Percentiles rank a stretch among this genome's conserved stretches.
Conservation (phyloP, 495 filamentous ascomycete genomes). For the Ascodesmis nigricans region DNA sequence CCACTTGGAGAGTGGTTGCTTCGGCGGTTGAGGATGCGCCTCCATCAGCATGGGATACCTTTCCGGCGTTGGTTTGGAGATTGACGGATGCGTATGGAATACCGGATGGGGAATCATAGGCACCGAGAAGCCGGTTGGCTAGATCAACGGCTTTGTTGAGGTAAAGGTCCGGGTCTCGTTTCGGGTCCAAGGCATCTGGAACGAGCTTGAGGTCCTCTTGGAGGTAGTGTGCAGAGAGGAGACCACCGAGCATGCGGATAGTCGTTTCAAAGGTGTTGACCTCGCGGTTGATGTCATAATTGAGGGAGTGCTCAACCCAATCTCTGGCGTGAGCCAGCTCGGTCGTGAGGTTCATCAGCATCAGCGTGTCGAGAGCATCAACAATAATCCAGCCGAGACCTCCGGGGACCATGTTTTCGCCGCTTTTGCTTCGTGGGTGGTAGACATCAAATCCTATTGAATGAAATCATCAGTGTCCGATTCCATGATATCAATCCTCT, state of each 20-base stretch:
- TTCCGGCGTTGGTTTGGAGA: constrained; percentile 46
- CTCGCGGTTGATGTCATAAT: constrained; percentile 78
- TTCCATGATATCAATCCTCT: background rate
- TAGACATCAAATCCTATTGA: constrained; percentile 60
- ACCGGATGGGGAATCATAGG: constrained; percentile 68
- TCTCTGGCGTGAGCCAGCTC: constrained; percentile 65
- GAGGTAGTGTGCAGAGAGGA: constrained; percentile 87
- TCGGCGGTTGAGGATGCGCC: constrained; percentile 89
- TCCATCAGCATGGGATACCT: constrained; percentile 59
- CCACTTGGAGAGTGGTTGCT: constrained; percentile 75
- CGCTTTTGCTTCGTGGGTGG: constrained; percentile 57
- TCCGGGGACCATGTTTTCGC: constrained; percentile 55
- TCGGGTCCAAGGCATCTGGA: constrained; percentile 34
- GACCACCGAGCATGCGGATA: constrained; percentile 88
- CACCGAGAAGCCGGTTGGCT: constrained; percentile 63
- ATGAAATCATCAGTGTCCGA: background rate
- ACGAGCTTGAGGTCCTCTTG: constrained; percentile 26
- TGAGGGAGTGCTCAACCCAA: constrained; percentile 67
- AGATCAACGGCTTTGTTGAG: constrained; percentile 89
- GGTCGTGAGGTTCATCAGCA: constrained; percentile 91
- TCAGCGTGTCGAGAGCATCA: constrained; percentile 85
- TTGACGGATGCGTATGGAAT: constrained; percentile 84
- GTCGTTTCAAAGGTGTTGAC: constrained; percentile 98
- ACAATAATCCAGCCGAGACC: constrained; percentile 96
- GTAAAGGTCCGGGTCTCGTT: constrained; percentile 72